Evolutionary conservation across 2,329 filamentous ascomycete genomes (phyloP), one percentile per base, ranked within the genome.

Genomic region (Colletotrichum tamarilloi): DNA sequence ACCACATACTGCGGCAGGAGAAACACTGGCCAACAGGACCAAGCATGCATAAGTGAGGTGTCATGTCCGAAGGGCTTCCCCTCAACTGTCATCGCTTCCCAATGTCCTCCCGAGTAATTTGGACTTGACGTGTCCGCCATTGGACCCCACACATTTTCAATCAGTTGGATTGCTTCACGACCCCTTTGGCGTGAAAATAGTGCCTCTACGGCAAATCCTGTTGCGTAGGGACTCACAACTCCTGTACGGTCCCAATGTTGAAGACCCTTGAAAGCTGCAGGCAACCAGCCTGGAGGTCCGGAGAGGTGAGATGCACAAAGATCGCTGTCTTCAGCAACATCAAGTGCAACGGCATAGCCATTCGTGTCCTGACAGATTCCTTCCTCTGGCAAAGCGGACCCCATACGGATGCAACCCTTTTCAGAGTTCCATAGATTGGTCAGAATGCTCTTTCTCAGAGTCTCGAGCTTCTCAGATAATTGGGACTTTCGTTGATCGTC

Each of bases 21-120:
- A 32, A 65, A 65, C 8, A 70, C 70, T n/a, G 70, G 70, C 70
- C 70, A 73, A 0, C 66, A 65, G 12, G 70, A 69, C 70, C 70
- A 73, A 6, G 66, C 70, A 35, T 73, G 67, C 56, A 68, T 64
- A 26, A 73, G 8, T 12, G 60, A 69, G 8, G 67, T 68, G 4
- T 73, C 70, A 26, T 70, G 70, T 2, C 58, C 52, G 5, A 66
- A 69, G 5, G 70, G 70, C 26, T 42, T 8, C 8, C 66, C 66
- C 2, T 70, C 60, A 2, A 57, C 26, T 5, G 67, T 73, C 70
- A 73, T 73, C 14, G 66, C 66, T 28, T 73, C 67, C 66, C 67
- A 73, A 22, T 73, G 67, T 11, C 56, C 71, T 4, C 62, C 67
- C 9, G 71, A 70, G 5, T 73, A 73, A 56, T 73, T 52, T 3